Base-by-base conservation (phyloP, 163 green algal species). In the Trebouxia gelatinosa region DNA sequence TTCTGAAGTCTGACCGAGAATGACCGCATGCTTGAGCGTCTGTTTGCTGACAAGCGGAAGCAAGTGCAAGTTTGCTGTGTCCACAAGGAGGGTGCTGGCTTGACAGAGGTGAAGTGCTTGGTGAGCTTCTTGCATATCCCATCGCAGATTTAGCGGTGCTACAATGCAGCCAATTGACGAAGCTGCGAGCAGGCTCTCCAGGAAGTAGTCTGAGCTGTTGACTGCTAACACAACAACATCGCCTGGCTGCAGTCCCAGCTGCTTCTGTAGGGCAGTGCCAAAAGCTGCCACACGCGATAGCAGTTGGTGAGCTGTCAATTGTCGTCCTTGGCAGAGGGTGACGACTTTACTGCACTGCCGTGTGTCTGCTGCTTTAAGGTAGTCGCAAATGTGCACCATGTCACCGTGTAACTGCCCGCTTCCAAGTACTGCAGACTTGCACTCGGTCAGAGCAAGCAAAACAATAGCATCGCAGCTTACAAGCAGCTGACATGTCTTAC, bases 81-180 rank as follows among this genome's bases (percentile, higher is more conserved):
- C 86, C 1, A 81, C 46, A 2, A 88, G 28, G 29, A 92, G n/a
- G 7, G 86, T 6, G 4, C n/a, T 32, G 5, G 88, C 79, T 23
- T 74, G 46, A 6, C 82, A 74, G 9, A 83, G 29, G 23, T 75
- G 19, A 13, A 89, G 29, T 2, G 86, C 87, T 13, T 75, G 29
- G 9, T 81, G 77, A 4, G 82, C 70, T 68, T 94, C 91, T 17
- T 39, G 37, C 2, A 40, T 58, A 51, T 83, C 86, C 91, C 91
- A 95, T 34, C 91, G 85, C 82, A 74, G 85, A 79, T 95, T 94
- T 26, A 95, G 68, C 1, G 86, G 89, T 5, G 79, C 87, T 16
- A 81, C 82, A 5, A 94, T 61, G 23, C 68, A 85, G n/a, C 91
- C 90, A 23, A 66, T 77, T 34, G 86, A 85, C 0, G 80, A 39